Base-by-base conservation (phyloP, 441 rosid genomes). In the Syzygium malaccense region DNA sequence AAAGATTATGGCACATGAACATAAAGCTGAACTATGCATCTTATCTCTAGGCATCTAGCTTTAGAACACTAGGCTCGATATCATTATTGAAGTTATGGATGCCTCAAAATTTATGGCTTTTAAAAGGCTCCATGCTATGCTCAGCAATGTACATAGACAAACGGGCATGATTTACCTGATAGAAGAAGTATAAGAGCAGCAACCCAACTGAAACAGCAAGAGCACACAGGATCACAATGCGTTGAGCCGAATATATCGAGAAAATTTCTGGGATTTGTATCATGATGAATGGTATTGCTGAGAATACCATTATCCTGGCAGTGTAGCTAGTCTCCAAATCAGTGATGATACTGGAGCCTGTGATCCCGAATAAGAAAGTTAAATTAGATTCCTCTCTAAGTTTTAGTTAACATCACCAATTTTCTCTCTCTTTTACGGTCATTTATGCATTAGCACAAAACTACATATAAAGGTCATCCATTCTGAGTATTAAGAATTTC, bases 311-410 rank as follows among this genome's bases (percentile, higher is more conserved):
- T 75, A 91, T 85, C 85, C 91, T 89, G 55, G 91, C 91, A 32
- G 90, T 91, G 84, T 89, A 89, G 87, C 91, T 89, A 25, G 92
- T 91, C 88, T 91, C 86, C 89, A 62, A 37, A 68, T 91, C 92
- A 37, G 91, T 89, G 26, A n/a, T 33, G 54, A 91, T 75, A 53
- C 92, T 88, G n/a, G 66, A 58, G n/a, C 89, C 92, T 91, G 88
- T 45, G 20, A 86, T 26, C 37, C 20, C 89, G 2, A 41, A 85
- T 37, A 75, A 75, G 83, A 75, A 75, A 41, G n/a, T 75, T 37
- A 30, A 64, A 28, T 58, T 33, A 58, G 80, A 51, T 58, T 14
- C 49, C 51, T 86, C 83, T 32, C 45, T 55, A 14, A 55, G 32
- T 55, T 54, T 4, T 25, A 26, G 32, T 68, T 25, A 15, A 32